These are phyloP conservation scores for Globisporangium barbulae DNA, from an alignment of 352 stramenopile species.

Conservation along the genomic window DNA sequence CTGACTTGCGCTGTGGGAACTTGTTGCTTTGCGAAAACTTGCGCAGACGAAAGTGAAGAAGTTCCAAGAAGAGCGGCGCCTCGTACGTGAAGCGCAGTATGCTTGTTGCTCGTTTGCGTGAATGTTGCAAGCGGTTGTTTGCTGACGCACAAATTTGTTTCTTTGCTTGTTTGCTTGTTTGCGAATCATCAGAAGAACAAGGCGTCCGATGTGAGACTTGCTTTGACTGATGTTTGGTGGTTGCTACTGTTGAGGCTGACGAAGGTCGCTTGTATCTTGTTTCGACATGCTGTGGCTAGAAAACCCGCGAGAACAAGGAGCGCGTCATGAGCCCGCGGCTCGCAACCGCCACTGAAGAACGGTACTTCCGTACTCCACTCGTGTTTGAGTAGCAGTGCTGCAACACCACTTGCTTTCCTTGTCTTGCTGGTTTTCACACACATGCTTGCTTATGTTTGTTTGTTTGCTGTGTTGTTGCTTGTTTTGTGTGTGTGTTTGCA, in stretches of 20 bases:
- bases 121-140: neutral
- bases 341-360: conserved; percentile 22
- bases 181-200: conserved; percentile 26
- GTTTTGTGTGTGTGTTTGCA: conserved; percentile 13
- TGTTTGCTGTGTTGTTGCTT: neutral
- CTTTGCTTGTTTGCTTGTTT: neutral
- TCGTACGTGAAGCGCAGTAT: neutral
- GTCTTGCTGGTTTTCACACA: neutral
- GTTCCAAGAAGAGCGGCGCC: conserved; percentile 15
- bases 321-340: conserved; percentile 27
- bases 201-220: conserved; percentile 25
- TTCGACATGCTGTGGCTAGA: conserved; percentile 23
- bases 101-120: neutral
- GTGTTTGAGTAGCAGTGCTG: neutral
- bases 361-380: conserved; percentile 7
- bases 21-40: neutral
- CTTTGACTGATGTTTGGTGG: no score
- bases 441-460: neutral
- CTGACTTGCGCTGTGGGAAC: neutral
- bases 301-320: conserved; percentile 62
- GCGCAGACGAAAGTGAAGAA: conserved; percentile 25
- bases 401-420: neutral
- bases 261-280: neutral
- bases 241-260: neutral
- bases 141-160: conserved; percentile 1